Conservation (phyloP, 2,329 filamentous ascomycete species). For the Apiospora kogelbergensis region DNA sequence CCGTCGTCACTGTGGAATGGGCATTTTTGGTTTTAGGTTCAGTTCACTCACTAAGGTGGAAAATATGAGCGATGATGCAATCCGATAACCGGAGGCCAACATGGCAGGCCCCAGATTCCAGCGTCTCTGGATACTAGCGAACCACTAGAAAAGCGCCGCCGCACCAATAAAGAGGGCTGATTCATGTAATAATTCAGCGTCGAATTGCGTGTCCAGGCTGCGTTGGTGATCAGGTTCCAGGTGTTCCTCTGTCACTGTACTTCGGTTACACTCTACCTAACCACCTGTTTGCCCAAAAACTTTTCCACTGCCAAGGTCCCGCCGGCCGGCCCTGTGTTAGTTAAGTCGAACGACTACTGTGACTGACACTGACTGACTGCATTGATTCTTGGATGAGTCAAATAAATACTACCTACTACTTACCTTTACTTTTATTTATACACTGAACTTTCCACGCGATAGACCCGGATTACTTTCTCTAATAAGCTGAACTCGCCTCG, state of each 20-base stretch:
- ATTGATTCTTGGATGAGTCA: constrained; percentile 3
- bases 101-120: background rate
- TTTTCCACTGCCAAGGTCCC: constrained; percentile 6
- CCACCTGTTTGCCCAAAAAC: background rate
- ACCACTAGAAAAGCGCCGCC: constrained; percentile 1
- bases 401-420: background rate
- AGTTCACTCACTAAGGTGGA: background rate
- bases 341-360: background rate
- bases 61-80: constrained; percentile 11
- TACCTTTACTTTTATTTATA: background rate
- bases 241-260: background rate
- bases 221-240: background rate
- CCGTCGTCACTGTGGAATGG: background rate
- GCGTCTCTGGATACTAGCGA: constrained; percentile 5
- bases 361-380: background rate
- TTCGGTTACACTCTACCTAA: background rate
- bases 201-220: background rate
- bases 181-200: constrained; percentile 4
- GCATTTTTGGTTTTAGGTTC: background rate
- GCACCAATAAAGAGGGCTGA: background rate
- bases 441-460: background rate
- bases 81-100: constrained; percentile 9
- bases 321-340: background rate
- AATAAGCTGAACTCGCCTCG: background rate
- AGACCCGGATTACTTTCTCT: background rate